A percentile compares a stretch with the other conserved stretches of the same genome.
phyloP scores from a whole-genome alignment of 257 asterid genomes.

The Solanum clarkiae region DNA sequence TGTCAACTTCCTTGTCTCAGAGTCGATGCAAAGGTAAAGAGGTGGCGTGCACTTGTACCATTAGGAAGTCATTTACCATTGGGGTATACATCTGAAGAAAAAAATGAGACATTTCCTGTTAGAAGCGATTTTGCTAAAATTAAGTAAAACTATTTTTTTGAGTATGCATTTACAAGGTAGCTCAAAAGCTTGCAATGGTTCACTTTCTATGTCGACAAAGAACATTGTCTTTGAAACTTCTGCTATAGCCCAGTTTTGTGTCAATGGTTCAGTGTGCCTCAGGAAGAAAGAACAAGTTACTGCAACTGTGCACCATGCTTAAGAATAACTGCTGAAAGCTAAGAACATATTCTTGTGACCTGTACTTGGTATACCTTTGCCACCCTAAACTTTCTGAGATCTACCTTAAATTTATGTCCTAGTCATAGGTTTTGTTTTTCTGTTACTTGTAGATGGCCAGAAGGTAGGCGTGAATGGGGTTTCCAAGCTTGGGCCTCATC shows the following conservation, averaged over 20 bases:
- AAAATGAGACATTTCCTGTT: not conserved
- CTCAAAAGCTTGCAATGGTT: not conserved
- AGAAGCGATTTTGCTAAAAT: not conserved
- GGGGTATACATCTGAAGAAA: not conserved
- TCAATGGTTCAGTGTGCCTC: not conserved
- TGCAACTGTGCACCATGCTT: not conserved
- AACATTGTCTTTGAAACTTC: not conserved
- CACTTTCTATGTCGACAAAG: not conserved
- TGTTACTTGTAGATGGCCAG: not conserved
- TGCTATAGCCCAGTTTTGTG: not conserved
- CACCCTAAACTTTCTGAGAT: not conserved
- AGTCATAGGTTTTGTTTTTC: not conserved
- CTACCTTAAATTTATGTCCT: not conserved
- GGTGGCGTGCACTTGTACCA: not conserved
- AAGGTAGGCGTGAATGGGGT: not conserved
- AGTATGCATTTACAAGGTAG: not conserved
- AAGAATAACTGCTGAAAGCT: not conserved
- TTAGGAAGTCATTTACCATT: not conserved
- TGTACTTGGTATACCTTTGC: not conserved
- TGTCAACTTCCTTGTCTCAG: not conserved
- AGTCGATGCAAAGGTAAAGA: not conserved
- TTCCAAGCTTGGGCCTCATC: not conserved
- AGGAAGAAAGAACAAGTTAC: not conserved
- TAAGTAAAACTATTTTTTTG: not conserved
- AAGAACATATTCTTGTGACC: not conserved